Evolutionary conservation across 306 rosid genomes (phyloP), one percentile per base, ranked within the genome.

Genomic region (Calophaca sinica): DNA sequence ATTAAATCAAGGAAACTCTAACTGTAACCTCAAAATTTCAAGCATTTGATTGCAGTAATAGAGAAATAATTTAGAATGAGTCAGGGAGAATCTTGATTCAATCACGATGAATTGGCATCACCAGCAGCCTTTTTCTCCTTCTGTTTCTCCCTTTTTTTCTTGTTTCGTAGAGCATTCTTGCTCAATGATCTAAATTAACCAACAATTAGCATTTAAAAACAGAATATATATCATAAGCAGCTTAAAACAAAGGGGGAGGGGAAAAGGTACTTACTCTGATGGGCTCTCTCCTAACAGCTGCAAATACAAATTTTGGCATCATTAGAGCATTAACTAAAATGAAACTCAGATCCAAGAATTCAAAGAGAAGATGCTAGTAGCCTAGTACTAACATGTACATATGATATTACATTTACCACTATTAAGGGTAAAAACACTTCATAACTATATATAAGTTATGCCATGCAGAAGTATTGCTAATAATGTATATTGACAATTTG

Each of bases 81-180:
- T 32, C 26, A 1, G 53, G 36, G 57, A 63, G 26, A 70, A 14
- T 38, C 13, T 14, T 42, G 72, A 44, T 49, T 44, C 52, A 39
- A 63, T 92, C 86, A 88, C 3, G 82, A 77, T 52, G 84, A 79
- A 70, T 80, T 51, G 26, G 72, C 80, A 65, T 74, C 91, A 44
- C 88, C 84, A 1, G 79, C 86, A 4, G 86, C 91, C 90, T 86
- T 94, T 81, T 89, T 94, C 86, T 93, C 98, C 83, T 60, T 90
- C 67, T 90, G 98, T 80, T 90, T 88, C 91, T 91, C 97, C 87
- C 93, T 89, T 82, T 91, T 94, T 84, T 91, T 94, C 96, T 94
- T 94, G 90, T 91, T 94, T 69, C 87, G 76, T 72, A 86, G 58
- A 2, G 98, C 96, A 72, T 85, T 91, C 88, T 94, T 94, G 87